Evolutionary conservation across 2,329 filamentous ascomycete species (phyloP), one percentile per base, ranked within the genome.

Genomic region (Aquanectria penicillioides): DNA sequence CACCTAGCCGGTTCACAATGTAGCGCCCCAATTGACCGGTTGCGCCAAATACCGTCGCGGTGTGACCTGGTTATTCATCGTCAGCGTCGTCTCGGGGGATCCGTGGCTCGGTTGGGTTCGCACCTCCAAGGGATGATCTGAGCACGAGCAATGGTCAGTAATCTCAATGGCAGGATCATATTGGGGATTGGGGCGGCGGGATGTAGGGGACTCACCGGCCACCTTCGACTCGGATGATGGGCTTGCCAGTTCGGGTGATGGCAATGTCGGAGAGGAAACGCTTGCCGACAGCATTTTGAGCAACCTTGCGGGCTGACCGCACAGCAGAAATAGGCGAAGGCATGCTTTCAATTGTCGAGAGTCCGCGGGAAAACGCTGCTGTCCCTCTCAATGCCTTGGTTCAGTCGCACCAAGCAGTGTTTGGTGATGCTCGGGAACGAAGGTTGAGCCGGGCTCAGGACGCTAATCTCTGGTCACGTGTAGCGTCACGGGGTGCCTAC

Each of bases 31-130:
- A 82, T 77, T 97, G 94, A 65, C 95, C 95, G 62, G 94, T 97
- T 73, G 95, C 95, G 79, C 95, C 95, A 80, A 99, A 99, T 71
- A 99, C 94, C 58, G 95, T 99, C 62, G 92, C 94, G 63, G 94
- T 97, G 80, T 98, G 93, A 68, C 94, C 94, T 93, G 78, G 68
- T 59, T 50, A 47, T 56, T 73, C 69, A 61, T 58, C 56, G 63
- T 76, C 68, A 74, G 71, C 53, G 49, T 64, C 57, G 58, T 61
- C 44, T 43, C 51, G 28, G 28, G 33, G 41, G 29, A 50, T 51
- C 51, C 55, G 47, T 49, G 25, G 38, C 23, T 66, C 47, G 48
- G 49, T 63, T 49, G 48, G 26, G 17, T 48, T 65, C 73, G 71
- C 88, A 96, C 92, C 93, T 89, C 93, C 93, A 66, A 96, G 85